Base-by-base conservation (phyloP, 306 rosid genomes). In the Alnus rubra region DNA sequence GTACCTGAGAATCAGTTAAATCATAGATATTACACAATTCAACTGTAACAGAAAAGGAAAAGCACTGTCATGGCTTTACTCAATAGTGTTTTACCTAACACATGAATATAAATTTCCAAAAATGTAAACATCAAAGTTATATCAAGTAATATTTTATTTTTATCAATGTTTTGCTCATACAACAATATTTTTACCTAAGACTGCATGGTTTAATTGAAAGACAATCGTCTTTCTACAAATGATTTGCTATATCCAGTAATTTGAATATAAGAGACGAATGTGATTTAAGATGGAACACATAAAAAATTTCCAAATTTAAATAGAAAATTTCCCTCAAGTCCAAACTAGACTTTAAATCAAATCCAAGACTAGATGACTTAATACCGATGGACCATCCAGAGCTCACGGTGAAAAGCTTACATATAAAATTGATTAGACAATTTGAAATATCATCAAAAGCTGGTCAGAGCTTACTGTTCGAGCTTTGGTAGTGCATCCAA, bases 401-500 rank as follows among this genome's bases (percentile, higher is more conserved):
- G 73, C 14, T 42, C 48, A 9, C 15, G 6, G 23, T 16, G 47
- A 3, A 16, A 15, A 9, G 18, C 39, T 67, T 8, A 14, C 10
- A 52, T 73, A 53, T n/a, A 51, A 44, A 42, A 56, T 2, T 78
- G 58, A 78, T 68, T 53, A 50, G 39, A 69, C 33, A 65, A 33
- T n/a, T 59, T 7, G 69, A 15, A 44, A 74, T 30, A 30, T n/a
- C 13, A 71, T 82, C 56, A 60, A 62, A 70, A 59, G 42, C 72
- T 42, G 52, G 7, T 76, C 13, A 76, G 78, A 78, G 76, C 94
- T 88, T 84, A 95, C 98, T 93, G 98, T 80, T 95, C 92, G 14
- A 95, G 84, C 53, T 95, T 93, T 3, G 99, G 99, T 39, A 93
- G 84, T 73, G 96, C 99, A 33, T 91, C 97, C 74, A 93, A 6